Evolutionary conservation across 139 green algal genomes (phyloP).

Genomic region (Closterium sp.): DNA sequence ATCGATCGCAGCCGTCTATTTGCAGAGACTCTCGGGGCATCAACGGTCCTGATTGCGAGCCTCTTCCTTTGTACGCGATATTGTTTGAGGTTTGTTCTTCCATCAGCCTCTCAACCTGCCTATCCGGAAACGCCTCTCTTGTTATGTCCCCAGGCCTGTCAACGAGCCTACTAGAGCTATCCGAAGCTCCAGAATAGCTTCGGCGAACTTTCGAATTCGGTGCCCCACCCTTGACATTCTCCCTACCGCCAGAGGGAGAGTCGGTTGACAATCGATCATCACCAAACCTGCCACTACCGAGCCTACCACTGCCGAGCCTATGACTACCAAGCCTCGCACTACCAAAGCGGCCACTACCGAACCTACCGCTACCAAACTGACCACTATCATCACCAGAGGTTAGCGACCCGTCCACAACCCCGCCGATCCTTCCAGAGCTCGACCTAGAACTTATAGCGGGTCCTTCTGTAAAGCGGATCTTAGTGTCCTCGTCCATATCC

Average conservation of each 20-base stretch:
- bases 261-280: background rate
- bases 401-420: background rate
- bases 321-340: background rate
- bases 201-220: background rate
- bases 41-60: background rate
- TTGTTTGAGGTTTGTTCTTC: background rate
- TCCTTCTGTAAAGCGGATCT: background rate
- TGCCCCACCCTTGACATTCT: background rate
- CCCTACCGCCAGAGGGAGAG: background rate
- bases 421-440: background rate
- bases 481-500: background rate
- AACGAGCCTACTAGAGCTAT: background rate
- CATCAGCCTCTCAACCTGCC: background rate
- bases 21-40: background rate
- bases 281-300: background rate
- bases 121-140: background rate
- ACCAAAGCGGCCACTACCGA: background rate
- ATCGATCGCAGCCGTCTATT: background rate
- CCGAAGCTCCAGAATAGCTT: background rate
- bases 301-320: background rate
- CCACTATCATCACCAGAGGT: background rate
- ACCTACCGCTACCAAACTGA: background rate
- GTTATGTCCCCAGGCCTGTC: background rate
- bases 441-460: background rate
- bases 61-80: background rate